A percentile compares a stretch with the other conserved stretches of the same genome.
Evolutionary conservation across 2,329 filamentous ascomycete genomes (phyloP).

Genomic region (Leptographium wingfieldii): DNA sequence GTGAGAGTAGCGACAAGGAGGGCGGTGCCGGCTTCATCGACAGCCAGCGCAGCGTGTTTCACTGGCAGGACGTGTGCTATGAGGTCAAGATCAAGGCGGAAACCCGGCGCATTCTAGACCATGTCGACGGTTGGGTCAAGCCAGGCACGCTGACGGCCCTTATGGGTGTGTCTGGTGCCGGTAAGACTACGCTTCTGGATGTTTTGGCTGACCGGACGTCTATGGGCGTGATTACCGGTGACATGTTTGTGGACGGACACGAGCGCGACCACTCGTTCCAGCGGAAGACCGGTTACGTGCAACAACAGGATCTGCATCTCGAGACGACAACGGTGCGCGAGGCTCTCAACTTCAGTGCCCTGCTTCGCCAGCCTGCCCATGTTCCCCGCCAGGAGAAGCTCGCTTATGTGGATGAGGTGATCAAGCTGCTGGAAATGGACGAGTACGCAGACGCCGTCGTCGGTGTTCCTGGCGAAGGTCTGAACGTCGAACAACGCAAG

Average conservation of each 20-base stretch:
- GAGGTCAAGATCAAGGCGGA: slow-evolving; percentile 68
- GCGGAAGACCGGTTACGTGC: slow-evolving; percentile 81
- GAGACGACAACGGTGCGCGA: slow-evolving; percentile 77
- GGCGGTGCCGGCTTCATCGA: slow-evolving; percentile 31
- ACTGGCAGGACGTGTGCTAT: slow-evolving; percentile 75
- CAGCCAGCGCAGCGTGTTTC: slow-evolving; percentile 63
- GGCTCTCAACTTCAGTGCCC: slow-evolving; percentile 72
- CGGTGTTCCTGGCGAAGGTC: slow-evolving; percentile 77
- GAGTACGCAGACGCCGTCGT: slow-evolving; percentile 83
- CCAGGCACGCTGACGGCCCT: slow-evolving; percentile 80
- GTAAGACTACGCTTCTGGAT: slow-evolving; percentile 83
- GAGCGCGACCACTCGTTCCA: slow-evolving; percentile 74
- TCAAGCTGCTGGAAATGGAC: slow-evolving; percentile 82
- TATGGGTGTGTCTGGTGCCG: slow-evolving; percentile 84
- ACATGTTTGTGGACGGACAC: slow-evolving; percentile 57
- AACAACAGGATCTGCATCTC: slow-evolving; percentile 84
- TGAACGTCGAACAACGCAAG: slow-evolving; percentile 58
- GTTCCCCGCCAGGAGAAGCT: slow-evolving; percentile 68
- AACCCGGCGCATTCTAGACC: slow-evolving; percentile 63
- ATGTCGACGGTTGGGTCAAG: slow-evolving; percentile 89
- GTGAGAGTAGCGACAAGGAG: slow-evolving; percentile 13
- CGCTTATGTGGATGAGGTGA: slow-evolving; percentile 80
- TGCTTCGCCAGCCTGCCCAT: slow-evolving; percentile 70
- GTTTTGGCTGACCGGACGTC: slow-evolving; percentile 75
- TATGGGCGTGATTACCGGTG: slow-evolving; percentile 78